Evolutionary conservation across 495 filamentous ascomycete genomes (phyloP).

Genomic region (Clavariopsis aquatica): DNA sequence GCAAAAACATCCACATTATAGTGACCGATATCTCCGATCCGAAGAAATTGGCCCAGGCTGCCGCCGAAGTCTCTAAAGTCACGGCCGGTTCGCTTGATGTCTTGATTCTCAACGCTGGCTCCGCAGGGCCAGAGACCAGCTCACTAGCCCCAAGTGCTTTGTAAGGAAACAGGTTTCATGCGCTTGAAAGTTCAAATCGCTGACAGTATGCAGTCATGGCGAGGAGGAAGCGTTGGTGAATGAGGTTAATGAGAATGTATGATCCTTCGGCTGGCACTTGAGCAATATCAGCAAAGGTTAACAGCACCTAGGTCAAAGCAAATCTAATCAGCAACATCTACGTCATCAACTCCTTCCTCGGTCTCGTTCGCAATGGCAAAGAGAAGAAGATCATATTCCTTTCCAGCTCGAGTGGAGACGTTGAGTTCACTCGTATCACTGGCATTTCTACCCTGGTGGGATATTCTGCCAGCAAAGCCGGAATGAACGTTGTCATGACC

Average conservation of each 20-base stretch:
- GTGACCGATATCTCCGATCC: conserved; percentile 28
- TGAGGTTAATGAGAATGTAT: conserved; percentile 29
- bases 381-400: conserved; percentile 34
- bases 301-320: conserved; percentile 24
- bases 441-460: conserved; percentile 23
- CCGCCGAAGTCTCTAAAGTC: conserved; percentile 28
- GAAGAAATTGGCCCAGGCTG: conserved; percentile 24
- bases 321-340: conserved; percentile 29
- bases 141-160: conserved; percentile 23
- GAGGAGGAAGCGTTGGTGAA: conserved; percentile 22
- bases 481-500: conserved; percentile 25
- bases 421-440: conserved; percentile 28
- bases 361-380: conserved; percentile 30
- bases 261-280: conserved; percentile 7
- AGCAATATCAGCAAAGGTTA: conserved; percentile 17
- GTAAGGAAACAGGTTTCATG: too few species aligned
- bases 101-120: conserved; percentile 32
- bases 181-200: conserved; percentile 9
- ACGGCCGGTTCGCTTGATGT: conserved; percentile 28
- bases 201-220: conserved; percentile 19
- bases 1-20: conserved; percentile 29
- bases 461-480: conserved; percentile 32
- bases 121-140: conserved; percentile 21
- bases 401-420: conserved; percentile 8
- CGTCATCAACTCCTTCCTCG: conserved; percentile 33